Evolutionary conservation across 768 basidiomycete genomes (phyloP).

Genomic region (Suillus cothurnatus): DNA sequence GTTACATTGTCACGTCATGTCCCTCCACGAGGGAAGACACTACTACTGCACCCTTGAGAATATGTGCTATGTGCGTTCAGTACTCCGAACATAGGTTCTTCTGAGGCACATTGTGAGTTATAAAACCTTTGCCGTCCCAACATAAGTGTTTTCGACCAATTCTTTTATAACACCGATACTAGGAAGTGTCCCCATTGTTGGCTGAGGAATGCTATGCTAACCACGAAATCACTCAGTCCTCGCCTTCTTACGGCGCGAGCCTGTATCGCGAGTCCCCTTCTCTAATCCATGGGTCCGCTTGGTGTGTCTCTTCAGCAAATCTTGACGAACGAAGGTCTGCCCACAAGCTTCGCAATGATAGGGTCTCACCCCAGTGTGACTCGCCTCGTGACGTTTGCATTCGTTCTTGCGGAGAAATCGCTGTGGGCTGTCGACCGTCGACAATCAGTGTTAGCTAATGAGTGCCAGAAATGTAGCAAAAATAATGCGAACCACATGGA

Average conservation of each 20-base stretch:
- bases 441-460: constrained; percentile 14
- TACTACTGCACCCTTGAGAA: not conserved
- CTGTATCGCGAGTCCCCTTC: constrained; percentile 34
- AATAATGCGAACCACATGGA: constrained; percentile 55
- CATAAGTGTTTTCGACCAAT: not conserved
- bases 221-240: not conserved
- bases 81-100: not conserved
- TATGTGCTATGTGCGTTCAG: not conserved
- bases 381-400: constrained; percentile 73
- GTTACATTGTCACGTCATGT: not conserved
- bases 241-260: constrained; percentile 1
- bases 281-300: constrained; percentile 53
- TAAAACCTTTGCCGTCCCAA: not conserved
- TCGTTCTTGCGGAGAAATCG: constrained; percentile 76
- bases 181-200: not conserved
- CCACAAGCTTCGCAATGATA: constrained; percentile 60
- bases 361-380: constrained; percentile 60
- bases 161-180: not conserved
- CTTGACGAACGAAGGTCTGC: constrained; percentile 64
- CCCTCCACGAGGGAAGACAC: not conserved
- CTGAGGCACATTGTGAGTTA: not conserved
- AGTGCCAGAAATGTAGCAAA: not conserved
- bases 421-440: constrained; percentile 45
- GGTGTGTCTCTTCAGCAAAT: constrained; percentile 67
- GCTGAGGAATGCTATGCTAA: not conserved